phyloP scores from a whole-genome alignment of 345 rosid genomes.

The Citrus cavaleriei region DNA sequence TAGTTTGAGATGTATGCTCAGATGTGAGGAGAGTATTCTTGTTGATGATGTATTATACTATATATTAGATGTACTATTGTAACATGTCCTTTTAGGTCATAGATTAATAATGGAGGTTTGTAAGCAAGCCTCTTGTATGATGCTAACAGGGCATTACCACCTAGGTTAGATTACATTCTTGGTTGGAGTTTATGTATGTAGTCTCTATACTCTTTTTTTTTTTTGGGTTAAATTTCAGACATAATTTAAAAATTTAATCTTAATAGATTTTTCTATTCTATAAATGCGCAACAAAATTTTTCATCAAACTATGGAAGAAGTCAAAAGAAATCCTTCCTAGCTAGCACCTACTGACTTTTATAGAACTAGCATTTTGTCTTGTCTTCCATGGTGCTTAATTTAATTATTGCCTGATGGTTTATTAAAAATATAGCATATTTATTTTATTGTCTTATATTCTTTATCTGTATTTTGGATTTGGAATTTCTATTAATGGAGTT shows the following conservation, averaged over 20 bases:
- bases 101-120: no score
- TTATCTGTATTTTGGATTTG: no score
- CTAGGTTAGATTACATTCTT: no score
- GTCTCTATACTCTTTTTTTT: background rate
- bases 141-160: no score
- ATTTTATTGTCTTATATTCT: no score
- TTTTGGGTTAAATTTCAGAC: background rate
- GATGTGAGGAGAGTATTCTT: no score
- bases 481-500: no score
- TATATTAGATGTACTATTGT: no score
- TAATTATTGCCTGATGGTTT: slow-evolving; percentile 2
- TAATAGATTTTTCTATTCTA: slow-evolving; percentile 2
- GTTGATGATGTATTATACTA: no score
- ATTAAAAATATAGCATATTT: background rate
- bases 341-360: slow-evolving; percentile 92
- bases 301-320: slow-evolving; percentile 82
- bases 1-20: no score
- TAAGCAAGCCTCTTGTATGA: no score
- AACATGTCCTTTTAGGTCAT: no score
- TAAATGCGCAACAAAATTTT: slow-evolving; percentile 40
- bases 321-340: slow-evolving; percentile 95
- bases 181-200: background rate
- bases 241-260: background rate
- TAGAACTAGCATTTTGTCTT: slow-evolving; percentile 77
- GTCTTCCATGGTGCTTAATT: slow-evolving; percentile 67